These are phyloP conservation scores for Triticum turgidum DNA, from an alignment of 176 grass and related monocot species.

Conservation along the genomic window DNA sequence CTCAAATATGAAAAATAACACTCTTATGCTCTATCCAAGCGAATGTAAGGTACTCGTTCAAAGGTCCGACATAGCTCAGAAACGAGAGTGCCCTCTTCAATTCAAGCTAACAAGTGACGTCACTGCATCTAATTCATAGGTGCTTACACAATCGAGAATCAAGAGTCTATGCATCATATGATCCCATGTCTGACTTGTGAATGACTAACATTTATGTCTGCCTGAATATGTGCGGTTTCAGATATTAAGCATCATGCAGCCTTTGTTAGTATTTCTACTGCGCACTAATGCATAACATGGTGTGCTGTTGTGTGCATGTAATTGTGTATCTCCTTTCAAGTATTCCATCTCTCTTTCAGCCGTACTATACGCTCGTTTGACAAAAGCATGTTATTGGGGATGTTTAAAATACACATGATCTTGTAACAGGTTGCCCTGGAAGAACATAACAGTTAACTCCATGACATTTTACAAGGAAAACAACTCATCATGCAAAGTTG, in stretches of 20 bases:
- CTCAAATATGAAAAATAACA: neutral
- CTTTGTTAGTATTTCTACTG: neutral
- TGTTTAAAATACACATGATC: neutral
- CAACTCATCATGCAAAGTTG: neutral
- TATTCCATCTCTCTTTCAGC: neutral
- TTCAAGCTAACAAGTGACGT: neutral
- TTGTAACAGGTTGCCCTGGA: neutral
- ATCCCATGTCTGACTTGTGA: neutral
- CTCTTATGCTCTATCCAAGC: neutral
- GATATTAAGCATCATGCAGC: slow-evolving; percentile 5
- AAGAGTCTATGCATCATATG: neutral
- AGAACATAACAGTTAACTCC: neutral
- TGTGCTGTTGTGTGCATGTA: neutral
- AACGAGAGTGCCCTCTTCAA: neutral
- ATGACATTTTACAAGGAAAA: slow-evolving; percentile 8
- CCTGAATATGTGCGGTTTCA: neutral
- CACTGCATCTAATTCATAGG: neutral
- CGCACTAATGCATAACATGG: neutral
- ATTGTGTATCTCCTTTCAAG: neutral
- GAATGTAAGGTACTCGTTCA: neutral
- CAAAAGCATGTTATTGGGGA: neutral
- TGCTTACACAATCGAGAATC: neutral
- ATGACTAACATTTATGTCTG: neutral
- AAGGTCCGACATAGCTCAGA: neutral
- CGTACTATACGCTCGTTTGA: neutral